phyloP scores from a whole-genome alignment of 1,284 basidiomycete genomes.

The Naganishia sp. region DNA sequence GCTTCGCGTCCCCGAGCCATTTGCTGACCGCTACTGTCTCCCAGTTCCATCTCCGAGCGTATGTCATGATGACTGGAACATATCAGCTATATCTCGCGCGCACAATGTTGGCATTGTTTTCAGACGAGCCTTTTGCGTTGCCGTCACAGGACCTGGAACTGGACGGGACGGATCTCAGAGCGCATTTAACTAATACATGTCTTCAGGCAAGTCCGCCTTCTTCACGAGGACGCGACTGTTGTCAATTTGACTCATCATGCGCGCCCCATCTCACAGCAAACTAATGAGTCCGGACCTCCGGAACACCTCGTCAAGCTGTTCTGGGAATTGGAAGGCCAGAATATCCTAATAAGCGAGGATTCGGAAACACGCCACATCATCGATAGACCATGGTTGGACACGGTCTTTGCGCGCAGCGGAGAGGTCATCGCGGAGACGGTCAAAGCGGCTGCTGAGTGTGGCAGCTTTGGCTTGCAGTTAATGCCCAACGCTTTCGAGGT shows the following conservation, averaged over 20 bases:
- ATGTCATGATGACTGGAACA: conserved; percentile 82
- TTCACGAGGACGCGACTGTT: conserved; percentile 26
- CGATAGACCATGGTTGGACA: conserved; percentile 59
- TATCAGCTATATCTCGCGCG: conserved; percentile 76
- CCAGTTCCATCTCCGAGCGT: conserved; percentile 88
- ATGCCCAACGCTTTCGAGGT: conserved; percentile 89
- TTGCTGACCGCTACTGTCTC: conserved; percentile 29
- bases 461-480: conserved; percentile 59
- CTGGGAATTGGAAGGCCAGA: conserved; percentile 69
- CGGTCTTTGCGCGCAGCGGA: conserved; percentile 66
- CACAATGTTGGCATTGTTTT: conserved; percentile 83
- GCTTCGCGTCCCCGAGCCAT: conserved; percentile 31
- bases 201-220: conserved; percentile 62
- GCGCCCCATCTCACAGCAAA: background rate
- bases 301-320: conserved; percentile 65
- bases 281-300: conserved; percentile 36
- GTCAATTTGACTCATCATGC: conserved; percentile 53
- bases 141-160: conserved; percentile 48
- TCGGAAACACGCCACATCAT: conserved; percentile 41
- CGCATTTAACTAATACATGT: conserved; percentile 95
- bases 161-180: conserved; percentile 61
- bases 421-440: conserved; percentile 76
- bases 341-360: conserved; percentile 52
- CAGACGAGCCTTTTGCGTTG: conserved; percentile 63
- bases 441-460: conserved; percentile 77